A percentile compares a stretch with the other conserved stretches of the same genome.
Conservation (phyloP, 2,329 filamentous ascomycete genomes). For the Ophiosphaerella herpotricha region DNA sequence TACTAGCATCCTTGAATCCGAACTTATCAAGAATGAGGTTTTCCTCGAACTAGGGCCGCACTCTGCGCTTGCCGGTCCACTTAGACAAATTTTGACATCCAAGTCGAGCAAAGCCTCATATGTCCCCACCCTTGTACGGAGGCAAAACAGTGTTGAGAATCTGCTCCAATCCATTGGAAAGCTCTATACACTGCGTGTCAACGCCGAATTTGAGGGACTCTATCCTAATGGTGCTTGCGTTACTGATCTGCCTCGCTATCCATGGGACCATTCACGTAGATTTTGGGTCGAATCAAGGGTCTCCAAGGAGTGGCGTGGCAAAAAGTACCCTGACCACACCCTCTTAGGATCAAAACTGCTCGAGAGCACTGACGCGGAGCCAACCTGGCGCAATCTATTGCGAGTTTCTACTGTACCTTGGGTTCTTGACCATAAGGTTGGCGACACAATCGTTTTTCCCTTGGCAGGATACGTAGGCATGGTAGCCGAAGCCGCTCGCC, state of each 20-base stretch:
- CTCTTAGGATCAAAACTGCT: not conserved
- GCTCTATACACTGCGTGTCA: not conserved
- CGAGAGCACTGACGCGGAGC: slow-evolving; percentile 7
- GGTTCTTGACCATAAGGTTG: slow-evolving; percentile 50
- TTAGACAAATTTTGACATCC: slow-evolving; percentile 10
- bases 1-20: not conserved
- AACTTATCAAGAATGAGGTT: not conserved
- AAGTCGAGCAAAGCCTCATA: slow-evolving; percentile 2
- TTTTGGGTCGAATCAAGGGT: slow-evolving; percentile 10
- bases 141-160: not conserved
- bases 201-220: not conserved
- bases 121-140: slow-evolving; percentile 5
- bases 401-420: slow-evolving; percentile 47
- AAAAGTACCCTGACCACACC: slow-evolving; percentile 27
- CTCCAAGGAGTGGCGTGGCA: slow-evolving; percentile 7
- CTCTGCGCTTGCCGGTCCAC: slow-evolving; percentile 13
- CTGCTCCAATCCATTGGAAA: not conserved
- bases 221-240: not conserved
- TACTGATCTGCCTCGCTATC: not conserved
- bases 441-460: slow-evolving; percentile 26
- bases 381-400: slow-evolving; percentile 26
- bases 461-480: slow-evolving; percentile 1
- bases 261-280: not conserved
- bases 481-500: not conserved
- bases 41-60: slow-evolving; percentile 23